Percentiles rank a stretch among this genome's conserved stretches.
phyloP scores from a whole-genome alignment of 768 basidiomycete species.

The Serendipita sp. region DNA sequence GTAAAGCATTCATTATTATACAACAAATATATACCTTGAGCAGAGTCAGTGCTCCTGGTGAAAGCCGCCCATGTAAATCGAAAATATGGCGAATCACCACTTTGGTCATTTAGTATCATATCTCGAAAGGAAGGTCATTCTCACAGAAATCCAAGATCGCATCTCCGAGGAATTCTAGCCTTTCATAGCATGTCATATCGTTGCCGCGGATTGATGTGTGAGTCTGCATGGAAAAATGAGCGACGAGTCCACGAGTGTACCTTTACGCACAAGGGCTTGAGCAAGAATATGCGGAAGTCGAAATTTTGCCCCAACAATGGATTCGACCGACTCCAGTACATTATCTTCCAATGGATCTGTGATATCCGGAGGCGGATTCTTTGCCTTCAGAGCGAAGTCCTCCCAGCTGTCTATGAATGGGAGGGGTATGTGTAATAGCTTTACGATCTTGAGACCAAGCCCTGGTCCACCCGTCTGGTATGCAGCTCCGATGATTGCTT shows the following conservation, averaged over 20 bases:
- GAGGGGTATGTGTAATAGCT: slow-evolving; percentile 49
- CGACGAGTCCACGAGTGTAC: neutral
- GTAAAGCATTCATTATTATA: neutral
- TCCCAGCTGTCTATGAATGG: slow-evolving; percentile 49
- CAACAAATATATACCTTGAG: slow-evolving; percentile 37
- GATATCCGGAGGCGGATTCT: slow-evolving; percentile 27
- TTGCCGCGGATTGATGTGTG: slow-evolving; percentile 44
- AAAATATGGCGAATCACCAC: slow-evolving; percentile 63
- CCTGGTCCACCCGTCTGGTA: slow-evolving; percentile 59
- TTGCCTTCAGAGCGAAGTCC: slow-evolving; percentile 41
- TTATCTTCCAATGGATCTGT: slow-evolving; percentile 30
- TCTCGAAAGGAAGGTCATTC: slow-evolving; percentile 15
- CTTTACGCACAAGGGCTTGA: slow-evolving; percentile 47
- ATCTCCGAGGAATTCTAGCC: slow-evolving; percentile 75
- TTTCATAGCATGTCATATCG: slow-evolving; percentile 46
- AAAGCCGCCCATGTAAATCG: slow-evolving; percentile 40
- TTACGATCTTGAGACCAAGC: slow-evolving; percentile 43
- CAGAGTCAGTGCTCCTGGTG: slow-evolving; percentile 62
- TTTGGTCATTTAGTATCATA: slow-evolving; percentile 16
- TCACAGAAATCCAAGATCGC: slow-evolving; percentile 68
- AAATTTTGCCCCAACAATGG: slow-evolving; percentile 47
- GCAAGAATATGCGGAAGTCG: slow-evolving; percentile 43
- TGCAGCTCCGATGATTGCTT: slow-evolving; percentile 72
- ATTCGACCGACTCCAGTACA: slow-evolving; percentile 40
- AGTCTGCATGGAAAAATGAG: slow-evolving; percentile 28